Base-by-base conservation (phyloP, 2,329 filamentous ascomycete species). In the Furcasterigmium sp. region DNA sequence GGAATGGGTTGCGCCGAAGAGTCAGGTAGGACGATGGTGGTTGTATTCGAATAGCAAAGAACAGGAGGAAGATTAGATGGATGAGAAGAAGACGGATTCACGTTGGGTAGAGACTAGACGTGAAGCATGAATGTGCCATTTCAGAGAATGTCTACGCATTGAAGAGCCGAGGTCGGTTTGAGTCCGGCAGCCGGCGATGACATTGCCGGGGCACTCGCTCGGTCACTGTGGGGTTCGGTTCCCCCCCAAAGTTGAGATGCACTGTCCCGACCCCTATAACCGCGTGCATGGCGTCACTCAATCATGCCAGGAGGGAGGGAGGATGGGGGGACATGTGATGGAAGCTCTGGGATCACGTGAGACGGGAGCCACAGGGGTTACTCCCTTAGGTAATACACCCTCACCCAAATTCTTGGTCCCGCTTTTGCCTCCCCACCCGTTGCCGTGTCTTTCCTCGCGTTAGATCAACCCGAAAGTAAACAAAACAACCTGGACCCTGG, bases 401-500 rank as follows among this genome's bases (percentile, higher is more conserved):
- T 7, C 23, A 26, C 23, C 23, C 32, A 35, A 8, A 15, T 13
- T 13, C 5, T n/a, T 32, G 29, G 29, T n/a, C 29, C 17, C 32
- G 32, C 32, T 35, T 35, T 10, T 17, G 10, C 4, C n/a, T 18
- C 32, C 6, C 32, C 32, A 35, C 32, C 14, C 11, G 17, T 35
- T 19, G 29, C 11, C 29, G 29, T 15, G 17, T 17, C 32, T 9
- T 15, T 32, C 10, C 29, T 32, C n/a, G 32, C 32, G 11, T 38
- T 36, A 2, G 2, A 44, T 35, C 9, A 1, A 34, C 39, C 13
- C 28, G 18, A 45, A 49, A 43, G 47, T 49, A 49, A 49, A 49
- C 47, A 49, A 49, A 47, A 21, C 35, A 17, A 35, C n/a, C 32
- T 35, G 32, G 15, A 35, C 32, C 32, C 32, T 35, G 32, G n/a